Evolutionary conservation across 2,329 filamentous ascomycete genomes (phyloP).

Genomic region (Colletotrichum viniferum): DNA sequence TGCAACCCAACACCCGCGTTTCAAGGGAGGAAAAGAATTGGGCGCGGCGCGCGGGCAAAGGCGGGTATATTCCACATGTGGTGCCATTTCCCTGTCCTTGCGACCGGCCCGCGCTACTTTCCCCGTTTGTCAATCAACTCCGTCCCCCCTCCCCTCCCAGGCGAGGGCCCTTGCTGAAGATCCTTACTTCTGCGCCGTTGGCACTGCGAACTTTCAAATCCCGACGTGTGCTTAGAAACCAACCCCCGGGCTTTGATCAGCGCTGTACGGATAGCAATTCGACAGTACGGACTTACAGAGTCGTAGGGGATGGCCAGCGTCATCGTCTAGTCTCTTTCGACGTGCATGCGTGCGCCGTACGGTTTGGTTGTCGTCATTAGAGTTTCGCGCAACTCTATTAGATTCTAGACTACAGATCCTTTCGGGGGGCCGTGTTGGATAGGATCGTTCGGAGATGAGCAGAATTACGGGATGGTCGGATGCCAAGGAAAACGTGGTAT

Average conservation of each 20-base stretch:
- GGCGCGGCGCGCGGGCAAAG: not conserved
- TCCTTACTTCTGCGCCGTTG: not conserved
- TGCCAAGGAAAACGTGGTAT: not conserved
- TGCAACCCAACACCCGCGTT: not conserved
- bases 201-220: not conserved
- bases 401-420: not conserved
- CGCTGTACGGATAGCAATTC: not conserved
- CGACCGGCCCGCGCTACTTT: not conserved
- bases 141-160: not conserved
- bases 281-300: not conserved
- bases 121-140: constrained; percentile 3
- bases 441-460: not conserved
- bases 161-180: not conserved
- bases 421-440: not conserved
- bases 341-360: not conserved
- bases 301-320: not conserved
- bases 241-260: not conserved
- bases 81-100: not conserved
- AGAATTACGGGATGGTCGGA: not conserved
- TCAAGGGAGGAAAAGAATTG: not conserved
- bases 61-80: not conserved
- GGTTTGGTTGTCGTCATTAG: not conserved
- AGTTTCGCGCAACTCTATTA: not conserved
- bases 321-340: not conserved
- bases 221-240: not conserved